Base-by-base conservation (phyloP, 805 yeast genomes). In the Kazachstania africana region DNA sequence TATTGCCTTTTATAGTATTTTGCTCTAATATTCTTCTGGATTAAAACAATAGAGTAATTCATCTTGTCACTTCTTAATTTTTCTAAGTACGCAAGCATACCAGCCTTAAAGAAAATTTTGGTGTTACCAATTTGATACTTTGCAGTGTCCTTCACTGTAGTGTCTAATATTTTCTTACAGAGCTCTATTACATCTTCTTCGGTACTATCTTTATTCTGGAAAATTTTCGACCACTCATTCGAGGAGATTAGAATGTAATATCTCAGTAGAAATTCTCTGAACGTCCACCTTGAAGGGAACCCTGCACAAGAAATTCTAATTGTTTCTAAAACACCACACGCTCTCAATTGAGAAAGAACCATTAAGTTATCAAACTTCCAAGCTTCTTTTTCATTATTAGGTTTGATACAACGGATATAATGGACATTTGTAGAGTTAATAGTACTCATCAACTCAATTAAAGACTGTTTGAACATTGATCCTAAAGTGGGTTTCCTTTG, bases 281-380 rank as follows among this genome's bases (percentile, higher is more conserved):
- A 91, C 2, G 94, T 74, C 85, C 95, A 84, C 53, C 96, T 70
- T 0, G 95, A 79, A 12, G 98, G 98, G 69, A 87, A 88, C 25
- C 98, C 98, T 31, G 95, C 96, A 62, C 96, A 87, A 2, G 96
- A 87, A 29, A 88, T 88, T 49, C 95, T 68, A 51, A 88, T 88
- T 2, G 98, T 91, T 55, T 91, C 98, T 44, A 88, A 66, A 28
- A 88, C 97, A 78, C 98, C 98, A 66, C 98, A 88, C 5, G 98
- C 98, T 54, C 98, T 73, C 40, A 88, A 68, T 59, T 88, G 98
- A 5, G 94, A 78, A 38, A 91, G 66, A 10, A 88, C 97, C 96
- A 88, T 87, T 26, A 85, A 69, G 12, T 94, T 84, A 50, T 85
- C 94, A 58, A 88, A 88, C 54, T 77, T 79, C 97, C 98, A 88